Conservation (phyloP, 2,329 filamentous ascomycete genomes). For the Chaetothyriales sp. region DNA sequence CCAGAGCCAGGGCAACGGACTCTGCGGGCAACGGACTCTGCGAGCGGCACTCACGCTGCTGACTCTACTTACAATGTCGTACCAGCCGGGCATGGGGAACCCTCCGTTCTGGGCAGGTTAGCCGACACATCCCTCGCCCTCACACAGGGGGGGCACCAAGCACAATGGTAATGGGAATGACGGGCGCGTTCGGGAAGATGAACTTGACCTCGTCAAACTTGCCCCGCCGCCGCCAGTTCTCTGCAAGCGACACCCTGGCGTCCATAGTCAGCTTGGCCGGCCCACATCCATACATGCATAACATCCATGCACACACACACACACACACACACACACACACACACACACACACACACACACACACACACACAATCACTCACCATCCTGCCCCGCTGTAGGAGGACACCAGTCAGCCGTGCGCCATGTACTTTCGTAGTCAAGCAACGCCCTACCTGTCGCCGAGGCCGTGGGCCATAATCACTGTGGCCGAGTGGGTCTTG, state of each 20-base stretch:
- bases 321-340: no score
- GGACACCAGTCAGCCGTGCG: conserved; percentile 7
- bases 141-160: conserved; percentile 19
- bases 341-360: background rate
- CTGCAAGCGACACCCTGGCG: conserved; percentile 59
- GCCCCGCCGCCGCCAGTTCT: conserved; percentile 70
- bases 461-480: conserved; percentile 87
- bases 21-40: background rate
- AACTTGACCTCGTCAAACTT: conserved; percentile 85
- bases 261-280: background rate
- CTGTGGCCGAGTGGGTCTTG: conserved; percentile 76
- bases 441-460: conserved; percentile 57
- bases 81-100: conserved; percentile 24
- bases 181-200: conserved; percentile 80
- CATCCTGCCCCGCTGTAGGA: conserved; percentile 34
- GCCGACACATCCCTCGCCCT: background rate
- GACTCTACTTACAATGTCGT: conserved; percentile 33
- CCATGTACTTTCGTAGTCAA: background rate
- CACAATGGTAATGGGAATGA: conserved; percentile 73
- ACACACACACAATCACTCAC: no score
- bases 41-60: background rate
- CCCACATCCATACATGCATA: background rate
- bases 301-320: background rate
- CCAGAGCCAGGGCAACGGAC: background rate
- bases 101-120: conserved; percentile 11